Base-by-base conservation (phyloP, 192 early-diverging fungal genomes). In the Linnemannia schmuckeri region DNA sequence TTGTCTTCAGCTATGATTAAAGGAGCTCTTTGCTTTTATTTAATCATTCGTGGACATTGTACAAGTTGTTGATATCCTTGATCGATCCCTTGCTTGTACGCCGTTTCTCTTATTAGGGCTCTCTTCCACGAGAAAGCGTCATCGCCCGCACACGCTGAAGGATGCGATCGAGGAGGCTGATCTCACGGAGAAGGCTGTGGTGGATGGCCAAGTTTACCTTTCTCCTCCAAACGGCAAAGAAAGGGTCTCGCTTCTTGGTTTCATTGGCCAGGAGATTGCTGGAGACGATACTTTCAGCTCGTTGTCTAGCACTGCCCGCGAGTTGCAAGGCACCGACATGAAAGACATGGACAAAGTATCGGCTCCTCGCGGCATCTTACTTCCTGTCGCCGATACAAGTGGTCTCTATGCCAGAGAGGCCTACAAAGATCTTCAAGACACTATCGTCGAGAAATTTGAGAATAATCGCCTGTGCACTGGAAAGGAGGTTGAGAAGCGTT, bases 341-440 rank as follows among this genome's bases (percentile, higher is more conserved):
- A 37, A 57, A 30, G 75, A 76, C 61, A 72, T 76, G 71, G 78
- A 79, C 47, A 57, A 3, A 20, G 6, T 79, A 24, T 70, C 47
- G 8, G 66, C 80, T 13, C 80, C 72, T 71, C 33, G 0, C 9
- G 68, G 20, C 40, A 61, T 4, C 15, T 1, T 0, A 12, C 57
- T 87, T 81, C 84, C 79, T 66, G 33, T 87, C 10, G 75, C 81
- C 35, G 13, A 72, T n/a, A 47, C 75, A 74, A 42, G 33, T 20
- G 55, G 75, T 42, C 74, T 87, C 27, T 88, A 71, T 75, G 70
- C 85, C 24, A 77, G 88, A 57, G 8, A 72, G 42, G 33, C 54
- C 33, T 88, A 85, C 72, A 55, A 61, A 38, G 77, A 85, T 33
- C 74, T 88, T 78, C 70, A 85, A 8, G 42, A 63, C 79, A 35